phyloP scores from a whole-genome alignment of 768 basidiomycete genomes.

The Daedaleopsis sinensis region DNA sequence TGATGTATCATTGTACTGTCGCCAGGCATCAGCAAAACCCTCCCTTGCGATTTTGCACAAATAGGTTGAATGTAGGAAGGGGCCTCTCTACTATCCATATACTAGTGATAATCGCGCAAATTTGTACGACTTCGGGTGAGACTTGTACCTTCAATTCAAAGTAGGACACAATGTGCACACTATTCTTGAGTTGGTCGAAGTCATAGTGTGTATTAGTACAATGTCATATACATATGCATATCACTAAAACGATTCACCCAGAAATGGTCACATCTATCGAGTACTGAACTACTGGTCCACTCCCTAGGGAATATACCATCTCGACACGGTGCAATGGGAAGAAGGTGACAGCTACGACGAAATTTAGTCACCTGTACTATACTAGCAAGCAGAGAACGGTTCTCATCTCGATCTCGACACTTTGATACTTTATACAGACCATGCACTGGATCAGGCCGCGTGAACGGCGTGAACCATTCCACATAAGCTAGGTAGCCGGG shows the following conservation, averaged over 20 bases:
- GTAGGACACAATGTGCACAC: too few relatives aligned
- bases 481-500: conserved; percentile 33
- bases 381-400: not conserved
- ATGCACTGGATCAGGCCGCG: conserved; percentile 24
- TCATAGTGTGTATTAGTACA: too few relatives aligned
- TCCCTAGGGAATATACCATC: not conserved
- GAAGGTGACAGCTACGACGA: conserved; percentile 4
- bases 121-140: too few relatives aligned
- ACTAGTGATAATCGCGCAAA: too few relatives aligned
- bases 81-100: too few relatives aligned
- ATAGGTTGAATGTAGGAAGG: too few relatives aligned
- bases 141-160: too few relatives aligned
- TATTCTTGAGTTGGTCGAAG: too few relatives aligned
- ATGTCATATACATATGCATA: conserved; percentile 9
- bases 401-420: too few relatives aligned
- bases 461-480: conserved; percentile 33
- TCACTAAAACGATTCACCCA: conserved; percentile 9
- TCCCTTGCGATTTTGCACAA: too few relatives aligned
- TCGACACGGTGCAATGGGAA: conserved; percentile 9
- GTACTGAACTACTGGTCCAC: conserved; percentile 9
- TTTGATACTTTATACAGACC: conserved; percentile 27
- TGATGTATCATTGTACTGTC: too few relatives aligned
- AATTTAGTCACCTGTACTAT: not conserved
- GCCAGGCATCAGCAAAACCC: too few relatives aligned
- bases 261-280: conserved; percentile 1